Percentiles rank a stretch among this genome's conserved stretches.
These are phyloP conservation scores for Cordyceps tenuipes DNA, from an alignment of 2,329 filamentous ascomycete species.

Conservation along the genomic window DNA sequence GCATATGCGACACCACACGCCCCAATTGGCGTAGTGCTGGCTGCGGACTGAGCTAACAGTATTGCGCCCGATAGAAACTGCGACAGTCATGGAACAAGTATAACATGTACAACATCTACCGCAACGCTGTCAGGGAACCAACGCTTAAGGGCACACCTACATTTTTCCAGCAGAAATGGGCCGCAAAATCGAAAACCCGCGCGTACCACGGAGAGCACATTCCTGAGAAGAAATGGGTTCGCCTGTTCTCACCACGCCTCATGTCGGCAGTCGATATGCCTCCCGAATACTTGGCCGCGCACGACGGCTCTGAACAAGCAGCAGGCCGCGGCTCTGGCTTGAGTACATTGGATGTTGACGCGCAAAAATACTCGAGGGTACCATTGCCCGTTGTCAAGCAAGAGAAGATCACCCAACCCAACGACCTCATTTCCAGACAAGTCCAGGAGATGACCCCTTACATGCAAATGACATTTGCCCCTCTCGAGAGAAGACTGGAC, in stretches of 20 bases:
- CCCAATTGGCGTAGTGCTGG: neutral
- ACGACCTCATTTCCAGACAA: constrained; percentile 26
- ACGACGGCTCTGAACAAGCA: constrained; percentile 78
- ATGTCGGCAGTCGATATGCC: constrained; percentile 81
- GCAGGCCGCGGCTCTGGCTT: constrained; percentile 74
- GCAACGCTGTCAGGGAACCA: constrained; percentile 24
- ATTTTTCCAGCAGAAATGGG: constrained; percentile 99
- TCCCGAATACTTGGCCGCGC: constrained; percentile 64
- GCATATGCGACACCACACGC: neutral
- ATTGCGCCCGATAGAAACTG: constrained; percentile 58
- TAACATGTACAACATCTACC: constrained; percentile 81
- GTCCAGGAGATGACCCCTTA: constrained; percentile 61
- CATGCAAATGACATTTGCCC: constrained; percentile 93
- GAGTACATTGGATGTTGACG: constrained; percentile 23
- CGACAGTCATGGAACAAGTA: constrained; percentile 97
- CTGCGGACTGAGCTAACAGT: neutral
- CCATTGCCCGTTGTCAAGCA: constrained; percentile 16
- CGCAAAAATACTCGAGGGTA: constrained; percentile 26
- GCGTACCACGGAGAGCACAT: constrained; percentile 94
- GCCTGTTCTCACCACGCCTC: constrained; percentile 79
- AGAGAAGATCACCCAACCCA: constrained; percentile 24
- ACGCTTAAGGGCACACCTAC: constrained; percentile 41
- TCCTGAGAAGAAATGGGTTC: constrained; percentile 85
- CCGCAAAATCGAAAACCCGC: constrained; percentile 72
- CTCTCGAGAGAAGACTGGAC: constrained; percentile 82